Percentiles rank a stretch among this genome's conserved stretches.
Evolutionary conservation across 148 eudicot species (phyloP).

Genomic region (Euryodendron excelsum): DNA sequence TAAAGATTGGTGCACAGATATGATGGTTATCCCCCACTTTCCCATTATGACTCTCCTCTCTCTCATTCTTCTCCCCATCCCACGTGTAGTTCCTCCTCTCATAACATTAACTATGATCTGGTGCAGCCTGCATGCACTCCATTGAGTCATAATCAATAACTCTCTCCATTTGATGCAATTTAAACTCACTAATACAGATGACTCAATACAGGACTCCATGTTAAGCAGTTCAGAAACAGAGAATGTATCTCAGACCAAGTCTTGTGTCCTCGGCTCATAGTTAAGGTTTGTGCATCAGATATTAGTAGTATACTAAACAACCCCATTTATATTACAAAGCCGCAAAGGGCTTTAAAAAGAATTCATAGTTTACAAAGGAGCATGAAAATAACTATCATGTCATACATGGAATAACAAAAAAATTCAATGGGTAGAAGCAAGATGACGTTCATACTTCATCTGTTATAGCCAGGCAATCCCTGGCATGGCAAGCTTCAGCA

Average conservation of each 20-base stretch:
- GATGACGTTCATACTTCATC: constrained; percentile 69
- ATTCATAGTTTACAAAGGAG: too few species aligned
- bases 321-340: constrained; percentile 15
- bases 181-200: too few species aligned
- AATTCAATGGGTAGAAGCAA: constrained; percentile 14
- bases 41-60: background rate
- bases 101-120: background rate
- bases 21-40: background rate
- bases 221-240: background rate
- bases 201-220: too few species aligned
- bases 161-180: background rate
- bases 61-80: background rate
- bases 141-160: background rate
- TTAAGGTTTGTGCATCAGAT: background rate
- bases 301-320: too few species aligned
- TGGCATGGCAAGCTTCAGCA: constrained; percentile 64
- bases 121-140: background rate
- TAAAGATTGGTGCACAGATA: too few species aligned
- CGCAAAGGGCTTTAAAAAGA: too few species aligned
- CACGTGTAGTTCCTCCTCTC: background rate
- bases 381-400: background rate
- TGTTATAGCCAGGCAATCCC: constrained; percentile 78
- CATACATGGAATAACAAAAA: background rate
- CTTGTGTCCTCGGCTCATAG: background rate
- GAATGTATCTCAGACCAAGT: background rate